Percentiles rank a stretch among this genome's conserved stretches.
Evolutionary conservation across 1,284 basidiomycete species (phyloP).

Genomic region (Cystobasidiaceae sp.): DNA sequence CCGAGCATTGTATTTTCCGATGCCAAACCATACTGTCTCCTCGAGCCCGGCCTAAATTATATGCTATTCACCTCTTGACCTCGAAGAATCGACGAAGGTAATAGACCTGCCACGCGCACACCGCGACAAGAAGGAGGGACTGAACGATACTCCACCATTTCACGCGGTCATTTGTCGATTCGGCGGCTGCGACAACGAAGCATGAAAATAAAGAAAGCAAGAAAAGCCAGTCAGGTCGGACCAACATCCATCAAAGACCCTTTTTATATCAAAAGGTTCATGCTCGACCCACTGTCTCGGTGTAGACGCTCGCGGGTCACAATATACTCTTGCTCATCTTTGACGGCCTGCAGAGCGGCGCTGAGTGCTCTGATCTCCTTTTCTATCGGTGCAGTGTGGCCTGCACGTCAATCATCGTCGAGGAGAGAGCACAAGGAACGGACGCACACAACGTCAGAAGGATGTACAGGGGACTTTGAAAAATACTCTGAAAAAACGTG

Average conservation of each 20-base stretch:
- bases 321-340: constrained; percentile 99
- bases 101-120: constrained; percentile 96
- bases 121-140: constrained; percentile 73
- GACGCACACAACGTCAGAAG: too few relatives aligned
- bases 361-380: constrained; percentile 88
- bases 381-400: constrained; percentile 80
- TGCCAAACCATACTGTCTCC: too few relatives aligned
- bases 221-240: background rate
- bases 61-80: too few relatives aligned
- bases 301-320: constrained; percentile 89
- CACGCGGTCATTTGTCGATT: constrained; percentile 72
- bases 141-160: constrained; percentile 99
- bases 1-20: too few relatives aligned
- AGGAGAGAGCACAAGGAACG: background rate
- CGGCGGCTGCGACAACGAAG: constrained; percentile 45
- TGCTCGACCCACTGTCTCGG: constrained; percentile 66
- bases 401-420: constrained; percentile 34
- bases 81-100: constrained; percentile 57
- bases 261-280: too few relatives aligned
- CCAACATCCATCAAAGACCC: too few relatives aligned
- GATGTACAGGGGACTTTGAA: too few relatives aligned
- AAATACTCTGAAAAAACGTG: too few relatives aligned
- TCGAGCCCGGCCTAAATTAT: too few relatives aligned
- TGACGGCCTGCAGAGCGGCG: constrained; percentile 77
- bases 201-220: background rate